Percentiles rank a stretch among this genome's conserved stretches.
Conservation (phyloP, 1,284 basidiomycete genomes). For the Boletus semigastroideus region DNA sequence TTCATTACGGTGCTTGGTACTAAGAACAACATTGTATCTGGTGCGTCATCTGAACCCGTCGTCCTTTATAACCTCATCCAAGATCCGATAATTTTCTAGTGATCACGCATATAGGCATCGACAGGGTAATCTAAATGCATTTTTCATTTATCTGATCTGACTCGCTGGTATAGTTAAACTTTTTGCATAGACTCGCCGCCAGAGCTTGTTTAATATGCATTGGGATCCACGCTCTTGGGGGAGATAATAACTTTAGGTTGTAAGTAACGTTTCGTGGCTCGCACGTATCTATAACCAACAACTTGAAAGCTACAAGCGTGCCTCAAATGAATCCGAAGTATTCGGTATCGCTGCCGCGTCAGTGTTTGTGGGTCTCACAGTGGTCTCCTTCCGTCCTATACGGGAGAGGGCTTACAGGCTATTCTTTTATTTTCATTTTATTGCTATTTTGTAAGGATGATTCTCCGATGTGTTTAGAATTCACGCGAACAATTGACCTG, state of each 20-base stretch:
- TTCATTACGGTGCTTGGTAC: slow-evolving; percentile 58
- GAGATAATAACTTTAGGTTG: slow-evolving; percentile 28
- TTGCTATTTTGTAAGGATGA: slow-evolving; percentile 38
- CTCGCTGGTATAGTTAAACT: slow-evolving; percentile 39
- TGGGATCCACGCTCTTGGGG: slow-evolving; percentile 48
- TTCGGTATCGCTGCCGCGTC: slow-evolving; percentile 38
- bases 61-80: neutral
- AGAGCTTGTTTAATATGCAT: slow-evolving; percentile 45
- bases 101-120: slow-evolving; percentile 56
- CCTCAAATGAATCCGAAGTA: slow-evolving; percentile 31
- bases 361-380: slow-evolving; percentile 36
- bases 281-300: neutral
- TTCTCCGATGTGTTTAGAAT: neutral
- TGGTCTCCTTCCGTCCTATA: slow-evolving; percentile 44
- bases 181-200: slow-evolving; percentile 49
- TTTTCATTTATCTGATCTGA: neutral
- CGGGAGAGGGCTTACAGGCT: slow-evolving; percentile 43
- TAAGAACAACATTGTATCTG: slow-evolving; percentile 60
- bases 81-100: slow-evolving; percentile 31
- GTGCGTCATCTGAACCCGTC: slow-evolving; percentile 32
- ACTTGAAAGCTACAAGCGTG: slow-evolving; percentile 12
- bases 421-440: slow-evolving; percentile 43
- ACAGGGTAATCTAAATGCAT: slow-evolving; percentile 39
- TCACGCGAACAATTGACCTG: neutral
- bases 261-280: slow-evolving; percentile 1